Evolutionary conservation across 164 flowering plant genomes (phyloP).

Genomic region (Houttuynia cordata): DNA sequence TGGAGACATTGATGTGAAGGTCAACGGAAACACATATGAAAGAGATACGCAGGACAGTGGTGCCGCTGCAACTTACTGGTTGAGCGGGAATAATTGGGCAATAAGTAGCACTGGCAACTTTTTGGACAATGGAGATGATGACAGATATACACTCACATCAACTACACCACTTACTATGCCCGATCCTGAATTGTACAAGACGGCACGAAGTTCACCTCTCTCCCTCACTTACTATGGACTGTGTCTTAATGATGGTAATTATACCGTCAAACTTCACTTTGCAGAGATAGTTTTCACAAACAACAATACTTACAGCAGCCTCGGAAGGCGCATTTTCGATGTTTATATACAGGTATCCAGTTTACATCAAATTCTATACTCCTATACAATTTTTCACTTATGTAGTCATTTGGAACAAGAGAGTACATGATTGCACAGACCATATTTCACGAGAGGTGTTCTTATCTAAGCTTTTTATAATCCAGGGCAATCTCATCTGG

Average conservation of each 20-base stretch:
- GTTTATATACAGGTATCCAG: conserved; percentile 47
- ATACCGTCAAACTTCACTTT: conserved; percentile 49
- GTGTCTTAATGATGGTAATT: conserved; percentile 43
- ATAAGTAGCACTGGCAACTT: conserved; percentile 59
- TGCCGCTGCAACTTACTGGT: conserved; percentile 11
- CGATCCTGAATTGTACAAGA: conserved; percentile 20
- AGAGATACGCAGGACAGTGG: conserved; percentile 3
- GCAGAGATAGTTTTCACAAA: conserved; percentile 47
- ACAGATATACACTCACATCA: conserved; percentile 12
- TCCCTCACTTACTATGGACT: conserved; percentile 53
- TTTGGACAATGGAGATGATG: conserved; percentile 18
- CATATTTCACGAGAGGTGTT: not conserved
- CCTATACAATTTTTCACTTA: not conserved
- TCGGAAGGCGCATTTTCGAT: conserved; percentile 62
- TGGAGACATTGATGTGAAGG: conserved; percentile 4
- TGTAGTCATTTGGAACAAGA: not conserved
- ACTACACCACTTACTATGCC: conserved; percentile 15
- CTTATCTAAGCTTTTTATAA: not conserved
- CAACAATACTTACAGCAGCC: conserved; percentile 34
- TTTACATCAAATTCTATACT: not conserved
- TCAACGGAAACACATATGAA: conserved; percentile 10
- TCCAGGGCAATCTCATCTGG: conserved; percentile 24
- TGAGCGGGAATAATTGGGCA: conserved; percentile 31
- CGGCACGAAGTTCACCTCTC: conserved; percentile 47
- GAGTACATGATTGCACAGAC: not conserved